A percentile compares a stretch with the other conserved stretches of the same genome.
Evolutionary conservation across 1,139 yeast species (phyloP).

Genomic region (Debaryomyces udenii): DNA sequence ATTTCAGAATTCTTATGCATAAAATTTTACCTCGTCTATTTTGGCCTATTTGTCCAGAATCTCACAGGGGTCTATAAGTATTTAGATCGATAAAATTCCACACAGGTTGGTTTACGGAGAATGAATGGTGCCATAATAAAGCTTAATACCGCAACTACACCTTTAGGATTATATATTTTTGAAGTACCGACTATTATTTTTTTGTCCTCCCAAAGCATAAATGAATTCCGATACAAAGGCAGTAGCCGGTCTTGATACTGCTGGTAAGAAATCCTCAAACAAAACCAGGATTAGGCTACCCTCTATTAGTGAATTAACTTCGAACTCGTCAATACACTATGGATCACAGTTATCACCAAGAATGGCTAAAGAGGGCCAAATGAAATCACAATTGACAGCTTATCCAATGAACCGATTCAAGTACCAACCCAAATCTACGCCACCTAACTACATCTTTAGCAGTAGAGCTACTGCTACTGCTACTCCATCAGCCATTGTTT

Average conservation of each 20-base stretch:
- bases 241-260: no score
- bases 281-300: constrained; percentile 29
- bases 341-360: constrained; percentile 1
- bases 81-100: constrained; percentile 5
- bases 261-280: no score
- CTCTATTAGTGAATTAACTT: constrained; percentile 40
- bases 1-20: constrained; percentile 4
- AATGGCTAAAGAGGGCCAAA: constrained; percentile 1
- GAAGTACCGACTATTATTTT: no score
- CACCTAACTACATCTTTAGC: constrained; percentile 9
- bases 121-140: no score
- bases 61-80: constrained; percentile 3
- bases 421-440: constrained; percentile 8
- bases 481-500: neutral
- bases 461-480: neutral
- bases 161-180: no score
- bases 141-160: no score
- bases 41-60: constrained; percentile 1
- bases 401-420: neutral
- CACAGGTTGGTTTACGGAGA: no score
- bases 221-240: no score
- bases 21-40: neutral
- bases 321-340: constrained; percentile 16
- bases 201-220: no score
- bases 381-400: neutral